phyloP scores from a whole-genome alignment of 352 stramenopile species.

The Phytophthora cryptogea region DNA sequence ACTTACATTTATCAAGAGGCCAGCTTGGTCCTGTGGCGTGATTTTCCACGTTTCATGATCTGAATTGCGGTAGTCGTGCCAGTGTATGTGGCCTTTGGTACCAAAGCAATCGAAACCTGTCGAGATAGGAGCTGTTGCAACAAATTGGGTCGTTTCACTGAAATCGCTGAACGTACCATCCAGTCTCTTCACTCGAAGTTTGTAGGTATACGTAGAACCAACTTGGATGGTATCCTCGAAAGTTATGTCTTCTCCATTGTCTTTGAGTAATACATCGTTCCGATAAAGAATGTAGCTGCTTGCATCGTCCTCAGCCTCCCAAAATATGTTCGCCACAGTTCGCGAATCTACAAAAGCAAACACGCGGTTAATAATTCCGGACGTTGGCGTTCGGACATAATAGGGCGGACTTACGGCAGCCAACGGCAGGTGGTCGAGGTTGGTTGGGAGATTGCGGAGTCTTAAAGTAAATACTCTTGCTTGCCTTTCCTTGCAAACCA shows the following conservation, averaged over 20 bases:
- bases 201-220: constrained; percentile 49
- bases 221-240: constrained; percentile 41
- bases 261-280: constrained; percentile 22
- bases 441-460: constrained; percentile 41
- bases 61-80: constrained; percentile 44
- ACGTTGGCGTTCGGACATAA: background rate
- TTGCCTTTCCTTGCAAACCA: constrained; percentile 30
- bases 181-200: constrained; percentile 24
- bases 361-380: background rate
- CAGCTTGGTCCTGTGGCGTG: constrained; percentile 18
- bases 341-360: constrained; percentile 33
- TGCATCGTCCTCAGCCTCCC: constrained; percentile 30
- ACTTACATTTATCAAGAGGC: constrained; percentile 48
- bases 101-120: constrained; percentile 38
- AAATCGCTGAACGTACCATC: constrained; percentile 24
- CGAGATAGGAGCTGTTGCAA: constrained; percentile 3
- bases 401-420: constrained; percentile 48
- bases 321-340: constrained; percentile 38
- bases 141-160: constrained; percentile 43
- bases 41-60: constrained; percentile 51
- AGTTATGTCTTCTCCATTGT: constrained; percentile 35
- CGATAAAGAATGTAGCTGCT: constrained; percentile 48
- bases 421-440: constrained; percentile 44
- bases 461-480: constrained; percentile 47
- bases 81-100: constrained; percentile 38